phyloP scores from a whole-genome alignment of 139 green algal species.

The Chlorella sp. region DNA sequence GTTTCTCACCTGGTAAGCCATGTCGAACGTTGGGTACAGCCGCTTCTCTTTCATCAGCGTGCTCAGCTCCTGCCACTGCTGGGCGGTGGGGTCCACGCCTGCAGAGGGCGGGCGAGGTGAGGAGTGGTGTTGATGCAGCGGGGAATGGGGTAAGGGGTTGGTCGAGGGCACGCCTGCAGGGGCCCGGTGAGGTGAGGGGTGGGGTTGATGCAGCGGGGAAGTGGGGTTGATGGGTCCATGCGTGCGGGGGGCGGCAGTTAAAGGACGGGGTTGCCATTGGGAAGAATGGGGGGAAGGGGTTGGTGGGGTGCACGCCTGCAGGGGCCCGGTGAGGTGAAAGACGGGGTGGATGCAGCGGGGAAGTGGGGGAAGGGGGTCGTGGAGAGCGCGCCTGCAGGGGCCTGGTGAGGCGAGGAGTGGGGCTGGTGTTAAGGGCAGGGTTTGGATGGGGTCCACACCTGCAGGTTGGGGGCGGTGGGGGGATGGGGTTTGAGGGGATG shows the following conservation, averaged over 20 bases:
- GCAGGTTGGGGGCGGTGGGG: too few relatives aligned
- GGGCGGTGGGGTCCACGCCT: constrained; percentile 88
- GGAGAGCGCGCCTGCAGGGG: neutral
- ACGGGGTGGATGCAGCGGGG: too few relatives aligned
- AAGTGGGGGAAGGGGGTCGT: neutral
- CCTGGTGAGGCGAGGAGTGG: neutral
- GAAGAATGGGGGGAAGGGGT: too few relatives aligned
- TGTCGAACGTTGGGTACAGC: constrained; percentile 94
- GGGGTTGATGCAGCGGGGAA: too few relatives aligned
- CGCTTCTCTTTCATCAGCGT: constrained; percentile 68
- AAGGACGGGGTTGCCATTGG: too few relatives aligned
- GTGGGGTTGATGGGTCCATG: too few relatives aligned
- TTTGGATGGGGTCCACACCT: too few relatives aligned
- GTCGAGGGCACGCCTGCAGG: neutral
- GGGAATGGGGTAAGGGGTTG: neutral
- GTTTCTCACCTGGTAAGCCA: constrained; percentile 89
- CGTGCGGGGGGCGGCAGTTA: constrained; percentile 40
- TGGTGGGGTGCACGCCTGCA: neutral
- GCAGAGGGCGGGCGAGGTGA: neutral
- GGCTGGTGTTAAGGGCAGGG: too few relatives aligned
- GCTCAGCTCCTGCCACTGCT: constrained; percentile 55
- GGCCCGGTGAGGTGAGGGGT: neutral
- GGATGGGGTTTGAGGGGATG: too few relatives aligned
- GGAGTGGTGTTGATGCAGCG: neutral
- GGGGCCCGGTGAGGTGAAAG: neutral